phyloP scores from a whole-genome alignment of 202 grass and related monocot genomes.

The Zoysia matrella region DNA sequence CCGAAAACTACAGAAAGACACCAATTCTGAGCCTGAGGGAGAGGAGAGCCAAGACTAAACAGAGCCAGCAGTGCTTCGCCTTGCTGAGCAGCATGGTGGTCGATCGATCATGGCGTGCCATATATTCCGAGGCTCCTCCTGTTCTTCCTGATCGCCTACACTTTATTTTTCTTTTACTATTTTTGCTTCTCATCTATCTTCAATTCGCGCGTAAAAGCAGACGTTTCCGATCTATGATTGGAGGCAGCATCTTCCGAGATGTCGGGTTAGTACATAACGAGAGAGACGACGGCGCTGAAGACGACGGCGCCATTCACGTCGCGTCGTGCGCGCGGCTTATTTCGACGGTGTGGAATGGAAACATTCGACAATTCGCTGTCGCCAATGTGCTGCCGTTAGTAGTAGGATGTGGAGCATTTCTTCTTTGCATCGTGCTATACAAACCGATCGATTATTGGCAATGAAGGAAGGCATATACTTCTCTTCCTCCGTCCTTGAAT shows the following conservation, averaged over 20 bases:
- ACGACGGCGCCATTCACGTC: constrained; percentile 41
- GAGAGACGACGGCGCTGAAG: constrained; percentile 8
- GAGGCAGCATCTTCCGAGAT: constrained; percentile 24
- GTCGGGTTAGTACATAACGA: constrained; percentile 24
- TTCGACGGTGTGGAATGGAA: neutral
- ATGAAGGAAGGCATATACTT: too few relatives aligned
- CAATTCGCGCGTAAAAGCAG: constrained; percentile 3
- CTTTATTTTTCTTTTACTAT: too few relatives aligned
- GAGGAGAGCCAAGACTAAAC: constrained; percentile 13
- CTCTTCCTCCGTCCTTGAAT: too few relatives aligned
- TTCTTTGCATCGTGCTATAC: too few relatives aligned
- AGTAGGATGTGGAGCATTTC: too few relatives aligned
- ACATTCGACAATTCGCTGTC: constrained; percentile 58
- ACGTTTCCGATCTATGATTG: constrained; percentile 6
- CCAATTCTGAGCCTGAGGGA: constrained; percentile 21
- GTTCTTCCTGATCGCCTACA: neutral
- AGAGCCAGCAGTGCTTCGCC: neutral
- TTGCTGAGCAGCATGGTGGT: constrained; percentile 12
- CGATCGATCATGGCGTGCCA: constrained; percentile 15
- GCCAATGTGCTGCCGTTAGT: neutral
- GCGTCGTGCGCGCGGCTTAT: neutral
- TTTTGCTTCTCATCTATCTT: too few relatives aligned
- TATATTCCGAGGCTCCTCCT: constrained; percentile 48
- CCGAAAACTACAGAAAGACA: neutral
- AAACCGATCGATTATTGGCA: too few relatives aligned